Base-by-base conservation (phyloP, 495 filamentous ascomycete species). In the Penicillium silybi region DNA sequence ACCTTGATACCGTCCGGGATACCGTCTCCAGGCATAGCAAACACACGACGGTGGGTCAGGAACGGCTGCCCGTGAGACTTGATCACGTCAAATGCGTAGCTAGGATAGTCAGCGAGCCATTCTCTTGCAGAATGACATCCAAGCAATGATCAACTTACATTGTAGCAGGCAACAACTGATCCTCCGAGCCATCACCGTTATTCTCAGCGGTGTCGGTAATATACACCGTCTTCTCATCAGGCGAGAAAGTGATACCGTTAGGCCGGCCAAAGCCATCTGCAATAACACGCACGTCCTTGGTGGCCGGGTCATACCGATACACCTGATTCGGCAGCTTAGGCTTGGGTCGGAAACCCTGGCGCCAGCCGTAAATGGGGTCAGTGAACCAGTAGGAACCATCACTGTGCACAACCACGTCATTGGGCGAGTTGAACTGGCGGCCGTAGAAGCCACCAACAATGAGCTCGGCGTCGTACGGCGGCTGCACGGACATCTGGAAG, bases 1-100 rank as follows among this genome's bases (percentile, higher is more conserved):
- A 71, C 68, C 61, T 85, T 84, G 51, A 87, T 66, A 6, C 80
- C 83, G 54, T 87, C 83, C 6, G 84, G 80, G 13, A 80, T 68
- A 10, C 81, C 79, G 0, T 66, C 64, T 11, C 71, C 69, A 6
- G 76, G 70, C 56, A 80, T 83, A 2, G 85, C 82, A 54, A 88
- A 87, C 0, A 83, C 66, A 27, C 82, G 74, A 26, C 70, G 70
- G 48, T 81, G 81, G 0, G 56, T 63, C 25, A 83, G 60, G 52
- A 80, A 77, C 0, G 68, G 68, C 15, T 68, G 54, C 9, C 54
- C 54, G 16, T 64, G 42, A 22, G 41, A 44, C 17, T 40, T 58
- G 1, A 50, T 41, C 32, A 67, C 25, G 48, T 74, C 51, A 19
- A 64, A 64, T 4, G 65, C 63, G 34, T 68, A 68, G 39, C 62